Conservation (phyloP, 2,329 filamentous ascomycete genomes). For the Colletotrichum orchidophilum region DNA sequence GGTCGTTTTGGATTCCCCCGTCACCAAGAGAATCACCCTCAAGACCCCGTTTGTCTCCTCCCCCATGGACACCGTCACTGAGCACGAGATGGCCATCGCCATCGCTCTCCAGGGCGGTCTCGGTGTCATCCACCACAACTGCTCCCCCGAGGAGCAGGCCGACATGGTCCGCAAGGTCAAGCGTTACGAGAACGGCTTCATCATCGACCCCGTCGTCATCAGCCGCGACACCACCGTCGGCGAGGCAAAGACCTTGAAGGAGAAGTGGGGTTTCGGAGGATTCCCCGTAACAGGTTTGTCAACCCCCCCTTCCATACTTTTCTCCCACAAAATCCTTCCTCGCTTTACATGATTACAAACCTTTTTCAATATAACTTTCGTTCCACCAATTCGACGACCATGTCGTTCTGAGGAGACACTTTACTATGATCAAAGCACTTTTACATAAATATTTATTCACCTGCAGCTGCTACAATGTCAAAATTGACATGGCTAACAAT, state of each 20-base stretch:
- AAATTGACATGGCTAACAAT: conserved; percentile 47
- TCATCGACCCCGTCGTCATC: conserved; percentile 93
- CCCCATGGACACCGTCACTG: conserved; percentile 99
- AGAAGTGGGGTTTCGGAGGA: conserved; percentile 98
- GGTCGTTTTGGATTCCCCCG: conserved; percentile 86
- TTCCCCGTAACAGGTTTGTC: conserved; percentile 97
- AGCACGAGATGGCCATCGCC: conserved; percentile 99
- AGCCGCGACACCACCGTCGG: conserved; percentile 86
- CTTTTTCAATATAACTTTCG: conserved; percentile 96
- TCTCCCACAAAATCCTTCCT: conserved; percentile 25
- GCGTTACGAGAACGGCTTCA: conserved; percentile 99
- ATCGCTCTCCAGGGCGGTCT: conserved; percentile 89
- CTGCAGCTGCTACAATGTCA: conserved; percentile 18
- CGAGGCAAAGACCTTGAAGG: conserved; percentile 91
- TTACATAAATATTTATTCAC: conserved; percentile 14
- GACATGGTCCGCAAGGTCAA: conserved; percentile 99
- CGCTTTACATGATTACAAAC: conserved; percentile 79
- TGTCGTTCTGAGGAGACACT: conserved; percentile 81
- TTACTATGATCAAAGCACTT: conserved; percentile 44
- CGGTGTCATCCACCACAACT: conserved; percentile 99
- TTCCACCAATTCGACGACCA: conserved; percentile 93
- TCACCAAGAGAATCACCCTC: conserved; percentile 94
- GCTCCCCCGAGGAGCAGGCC: conserved; percentile 94
- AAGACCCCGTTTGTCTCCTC: conserved; percentile 98
- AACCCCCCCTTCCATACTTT: conserved; percentile 30